Evolutionary conservation across 306 rosid genomes (phyloP), one percentile per base, ranked within the genome.

Genomic region (Prinsepia uniflora): DNA sequence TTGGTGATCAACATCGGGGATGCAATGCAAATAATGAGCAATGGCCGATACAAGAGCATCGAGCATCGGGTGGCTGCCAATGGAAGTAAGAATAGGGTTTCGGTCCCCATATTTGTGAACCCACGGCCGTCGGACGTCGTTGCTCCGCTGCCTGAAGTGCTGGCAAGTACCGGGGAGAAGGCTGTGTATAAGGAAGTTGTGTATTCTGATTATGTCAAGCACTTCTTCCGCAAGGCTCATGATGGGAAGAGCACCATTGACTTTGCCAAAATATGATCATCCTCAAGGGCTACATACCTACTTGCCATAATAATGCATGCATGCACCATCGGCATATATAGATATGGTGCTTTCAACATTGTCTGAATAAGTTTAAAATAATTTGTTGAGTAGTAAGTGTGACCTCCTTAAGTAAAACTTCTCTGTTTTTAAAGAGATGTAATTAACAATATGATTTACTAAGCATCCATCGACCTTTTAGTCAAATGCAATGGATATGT

Each of bases 231-330:
- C 54, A 86, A 89, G 70, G 76, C 85, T 44, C 87, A 81, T 75
- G 88, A 89, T 77, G 92, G 92, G 10, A 89, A 89, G 83, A 20
- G 5, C n/a, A 86, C 88, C 0, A 9, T 89, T 68, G 88, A 89
- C 11, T 81, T 72, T 73, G 85, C 83, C 6, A 81, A 82, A 75
- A 68, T 80, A 24, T 64, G 24, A 30, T 30, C 36, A 30, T 30
- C 36, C 36, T 30, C 36, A 72, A 58, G 17, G 14, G 54, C 19
- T 5, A n/a, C 22, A 7, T 8, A 30, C 7, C 8, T n/a, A 58
- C 7, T 43, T 7, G 22, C 62, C 4, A 56, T 11, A 46, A 30
- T 30, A 30, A 30, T 30, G 36, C 36, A 30, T 30, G 36, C 36
- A 30, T 30, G 36, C 36, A 30, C 36, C 36, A 30, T 30, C 36